phyloP scores from a whole-genome alignment of 179 eudicot species.

The Drosera spatulata region DNA sequence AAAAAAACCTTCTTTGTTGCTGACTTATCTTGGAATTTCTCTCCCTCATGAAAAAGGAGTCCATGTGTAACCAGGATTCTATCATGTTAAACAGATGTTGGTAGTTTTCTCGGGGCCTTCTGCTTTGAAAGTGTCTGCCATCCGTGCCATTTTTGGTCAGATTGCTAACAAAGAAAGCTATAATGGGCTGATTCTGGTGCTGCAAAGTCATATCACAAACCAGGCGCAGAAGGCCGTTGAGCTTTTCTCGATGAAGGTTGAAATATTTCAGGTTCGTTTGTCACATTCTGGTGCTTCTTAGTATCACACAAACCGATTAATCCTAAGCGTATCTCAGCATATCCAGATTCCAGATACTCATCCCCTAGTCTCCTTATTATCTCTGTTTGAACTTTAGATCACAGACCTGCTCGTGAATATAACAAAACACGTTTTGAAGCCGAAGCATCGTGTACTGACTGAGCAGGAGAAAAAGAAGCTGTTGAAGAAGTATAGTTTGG shows the following conservation, averaged over 20 bases:
- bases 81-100: conserved; percentile 36
- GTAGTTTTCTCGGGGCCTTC: conserved; percentile 56
- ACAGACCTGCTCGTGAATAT: conserved; percentile 85
- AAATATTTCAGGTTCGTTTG: conserved; percentile 65
- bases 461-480: conserved; percentile 59
- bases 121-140: conserved; percentile 43
- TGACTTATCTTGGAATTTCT: background rate
- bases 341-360: background rate
- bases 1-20: background rate
- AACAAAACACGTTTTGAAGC: conserved; percentile 82
- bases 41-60: background rate
- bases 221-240: conserved; percentile 68
- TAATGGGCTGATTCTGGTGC: conserved; percentile 51
- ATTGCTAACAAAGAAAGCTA: conserved; percentile 53
- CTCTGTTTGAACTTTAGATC: conserved; percentile 29
- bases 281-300: background rate
- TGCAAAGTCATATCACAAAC: conserved; percentile 58
- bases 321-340: background rate
- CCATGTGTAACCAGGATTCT: background rate
- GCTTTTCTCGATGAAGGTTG: conserved; percentile 55
- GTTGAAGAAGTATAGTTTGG: conserved; percentile 58
- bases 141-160: conserved; percentile 41
- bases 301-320: background rate
- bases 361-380: background rate
- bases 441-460: conserved; percentile 59